Percentiles rank a stretch among this genome's conserved stretches.
Evolutionary conservation across 1,284 basidiomycete species (phyloP).

Genomic region (Neolentinus lepideus): DNA sequence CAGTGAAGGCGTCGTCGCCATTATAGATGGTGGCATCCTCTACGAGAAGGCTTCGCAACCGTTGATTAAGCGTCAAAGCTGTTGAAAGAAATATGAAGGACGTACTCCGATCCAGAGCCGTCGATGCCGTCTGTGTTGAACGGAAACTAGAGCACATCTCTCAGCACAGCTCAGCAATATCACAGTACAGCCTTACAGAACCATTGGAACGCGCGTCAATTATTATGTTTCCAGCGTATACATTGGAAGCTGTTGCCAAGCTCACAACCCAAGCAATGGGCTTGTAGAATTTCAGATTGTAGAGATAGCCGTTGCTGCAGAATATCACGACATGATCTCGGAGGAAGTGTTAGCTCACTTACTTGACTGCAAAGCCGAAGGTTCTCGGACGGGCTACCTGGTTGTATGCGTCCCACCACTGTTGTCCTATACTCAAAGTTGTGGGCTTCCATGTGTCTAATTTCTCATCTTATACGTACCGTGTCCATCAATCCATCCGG

Average conservation of each 20-base stretch:
- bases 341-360: slow-evolving; percentile 37
- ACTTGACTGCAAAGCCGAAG: slow-evolving; percentile 42
- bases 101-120: slow-evolving; percentile 45
- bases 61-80: not conserved
- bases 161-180: slow-evolving; percentile 45
- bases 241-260: slow-evolving; percentile 34
- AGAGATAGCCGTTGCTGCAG: not conserved
- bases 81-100: slow-evolving; percentile 48
- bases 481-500: not conserved
- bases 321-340: not conserved
- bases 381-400: slow-evolving; percentile 50
- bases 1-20: slow-evolving; percentile 53
- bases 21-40: not conserved
- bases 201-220: not conserved
- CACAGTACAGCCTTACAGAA: slow-evolving; percentile 31
- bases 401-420: slow-evolving; percentile 57
- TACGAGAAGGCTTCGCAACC: not conserved
- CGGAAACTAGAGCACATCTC: slow-evolving; percentile 29
- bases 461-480: not conserved
- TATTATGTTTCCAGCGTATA: not conserved
- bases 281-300: slow-evolving; percentile 56
- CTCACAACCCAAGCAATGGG: slow-evolving; percentile 44
- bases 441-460: not conserved
- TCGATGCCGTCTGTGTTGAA: slow-evolving; percentile 62
- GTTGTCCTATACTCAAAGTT: not conserved